A percentile compares a stretch with the other conserved stretches of the same genome.
Evolutionary conservation across 2,329 filamentous ascomycete species (phyloP).

Genomic region (Pseudogymnoascus sp.): DNA sequence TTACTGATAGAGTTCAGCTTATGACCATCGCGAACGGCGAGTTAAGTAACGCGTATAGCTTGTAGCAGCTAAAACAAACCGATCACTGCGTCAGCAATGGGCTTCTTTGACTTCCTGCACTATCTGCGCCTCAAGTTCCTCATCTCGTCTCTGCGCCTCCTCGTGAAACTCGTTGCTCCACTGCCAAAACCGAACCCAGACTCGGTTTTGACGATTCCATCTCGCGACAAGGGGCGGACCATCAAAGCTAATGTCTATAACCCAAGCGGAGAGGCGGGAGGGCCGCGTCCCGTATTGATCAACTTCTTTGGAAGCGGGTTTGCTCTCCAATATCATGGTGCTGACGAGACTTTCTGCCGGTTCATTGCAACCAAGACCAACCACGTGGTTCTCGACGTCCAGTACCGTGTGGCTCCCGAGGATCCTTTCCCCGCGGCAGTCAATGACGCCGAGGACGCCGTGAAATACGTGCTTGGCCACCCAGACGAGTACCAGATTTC

Average conservation of each 20-base stretch:
- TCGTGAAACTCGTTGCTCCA: conserved; percentile 10
- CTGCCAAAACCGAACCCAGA: conserved; percentile 9
- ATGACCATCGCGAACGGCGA: not conserved
- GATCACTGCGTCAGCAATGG: not conserved
- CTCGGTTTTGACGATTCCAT: conserved; percentile 14
- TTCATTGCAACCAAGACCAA: conserved; percentile 25
- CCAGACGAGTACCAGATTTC: conserved; percentile 32
- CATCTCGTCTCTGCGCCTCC: conserved; percentile 12
- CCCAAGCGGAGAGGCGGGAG: not conserved
- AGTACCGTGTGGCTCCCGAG: conserved; percentile 33
- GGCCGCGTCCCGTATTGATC: conserved; percentile 25
- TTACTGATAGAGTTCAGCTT: not conserved
- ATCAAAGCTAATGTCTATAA: conserved; percentile 10
- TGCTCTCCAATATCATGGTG: conserved; percentile 31
- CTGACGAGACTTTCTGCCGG: conserved; percentile 34
- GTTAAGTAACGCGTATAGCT: not conserved
- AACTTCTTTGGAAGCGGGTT: conserved; percentile 32
- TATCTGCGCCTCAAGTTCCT: conserved; percentile 17
- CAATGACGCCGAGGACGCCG: conserved; percentile 29
- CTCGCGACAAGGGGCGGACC: conserved; percentile 13
- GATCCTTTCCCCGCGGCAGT: conserved; percentile 31
- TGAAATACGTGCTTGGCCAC: conserved; percentile 29
- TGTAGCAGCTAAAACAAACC: not conserved
- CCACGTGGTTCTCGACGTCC: conserved; percentile 28
- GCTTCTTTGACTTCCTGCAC: conserved; percentile 12